Base-by-base conservation (phyloP, 257 asterid genomes). In the Jasminum sambac region DNA sequence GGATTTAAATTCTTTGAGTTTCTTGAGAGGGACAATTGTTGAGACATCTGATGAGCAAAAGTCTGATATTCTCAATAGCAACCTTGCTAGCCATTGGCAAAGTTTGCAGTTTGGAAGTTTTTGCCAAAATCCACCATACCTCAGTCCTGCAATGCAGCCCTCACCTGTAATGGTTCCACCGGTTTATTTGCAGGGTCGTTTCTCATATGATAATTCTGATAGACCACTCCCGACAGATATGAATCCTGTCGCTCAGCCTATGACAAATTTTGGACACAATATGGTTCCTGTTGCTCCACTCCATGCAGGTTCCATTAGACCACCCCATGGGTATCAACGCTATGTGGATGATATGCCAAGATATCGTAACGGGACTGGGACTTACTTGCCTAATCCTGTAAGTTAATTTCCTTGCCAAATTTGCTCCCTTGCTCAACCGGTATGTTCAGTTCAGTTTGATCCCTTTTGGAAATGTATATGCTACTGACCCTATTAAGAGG, bases 361-460 rank as follows among this genome's bases (percentile, higher is more conserved):
- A 83, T 83, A 84, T 70, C 96, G 94, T 66, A 86, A 88, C 19
- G 98, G 99, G 83, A 95, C 99, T 30, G 99, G 99, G 74, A 91
- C 97, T 37, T 95, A 90, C 82, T 83, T 90, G 78, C 99, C 99
- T 37, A 88, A 92, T 87, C 96, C 95, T 70, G 99, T 95, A 84
- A 92, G 97, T 23, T 9, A 23, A 72, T 79, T 25, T 74, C 36
- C n/a, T 55, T 72, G 8, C 71, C 70, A 69, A 72, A 55, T 42
- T 63, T 44, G 66, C 8, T 73, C 30, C 44, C 64, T 67, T 78
- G 57, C 46, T 55, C 23, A 25, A 64, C 23, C 34, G 52, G 34
- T 63, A 43, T 40, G 42, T 11, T 23, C 36, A 8, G 42, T 11
- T 23, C 36, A 8, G 60, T 40, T 34, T 71, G 42, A 11, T 68